These are phyloP conservation scores for Magnaporthiopsis incrustans DNA, from an alignment of 2,329 filamentous ascomycete genomes.

Conservation along the genomic window DNA sequence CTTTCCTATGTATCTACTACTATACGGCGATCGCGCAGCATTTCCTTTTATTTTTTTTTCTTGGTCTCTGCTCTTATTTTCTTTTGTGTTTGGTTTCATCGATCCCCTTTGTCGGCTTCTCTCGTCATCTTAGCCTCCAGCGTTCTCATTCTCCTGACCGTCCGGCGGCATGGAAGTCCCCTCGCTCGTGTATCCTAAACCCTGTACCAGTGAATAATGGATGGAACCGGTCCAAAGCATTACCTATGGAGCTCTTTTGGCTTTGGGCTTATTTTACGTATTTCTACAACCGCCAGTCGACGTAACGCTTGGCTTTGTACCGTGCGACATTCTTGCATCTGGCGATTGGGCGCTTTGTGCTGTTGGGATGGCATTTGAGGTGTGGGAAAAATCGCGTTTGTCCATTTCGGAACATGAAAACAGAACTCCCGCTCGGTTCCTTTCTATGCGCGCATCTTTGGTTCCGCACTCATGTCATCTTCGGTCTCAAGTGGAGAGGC, in stretches of 20 bases:
- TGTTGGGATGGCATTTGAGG: no score
- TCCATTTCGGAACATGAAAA: no score
- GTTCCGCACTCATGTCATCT: no score
- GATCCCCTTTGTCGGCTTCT: neutral
- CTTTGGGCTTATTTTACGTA: neutral
- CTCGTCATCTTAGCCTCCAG: neutral
- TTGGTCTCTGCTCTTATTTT: neutral
- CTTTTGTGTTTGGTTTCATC: neutral
- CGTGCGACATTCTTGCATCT: neutral
- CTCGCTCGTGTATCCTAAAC: neutral
- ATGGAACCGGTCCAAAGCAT: neutral
- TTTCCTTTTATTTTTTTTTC: neutral
- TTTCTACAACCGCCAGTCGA: neutral
- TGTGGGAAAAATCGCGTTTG: no score
- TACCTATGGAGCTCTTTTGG: neutral
- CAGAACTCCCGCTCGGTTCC: no score
- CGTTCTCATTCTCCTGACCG: neutral
- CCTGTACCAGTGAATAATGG: neutral
- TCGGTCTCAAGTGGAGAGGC: no score
- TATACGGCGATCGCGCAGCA: neutral
- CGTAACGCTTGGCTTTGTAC: neutral
- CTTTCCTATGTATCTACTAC: constrained; percentile 1
- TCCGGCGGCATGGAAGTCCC: neutral
- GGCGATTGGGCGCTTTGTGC: neutral
- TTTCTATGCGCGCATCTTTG: no score